Evolutionary conservation across 225 moss, liverwort and hornwort species (phyloP).

Genomic region (Pseudisothecium myosuroides): DNA sequence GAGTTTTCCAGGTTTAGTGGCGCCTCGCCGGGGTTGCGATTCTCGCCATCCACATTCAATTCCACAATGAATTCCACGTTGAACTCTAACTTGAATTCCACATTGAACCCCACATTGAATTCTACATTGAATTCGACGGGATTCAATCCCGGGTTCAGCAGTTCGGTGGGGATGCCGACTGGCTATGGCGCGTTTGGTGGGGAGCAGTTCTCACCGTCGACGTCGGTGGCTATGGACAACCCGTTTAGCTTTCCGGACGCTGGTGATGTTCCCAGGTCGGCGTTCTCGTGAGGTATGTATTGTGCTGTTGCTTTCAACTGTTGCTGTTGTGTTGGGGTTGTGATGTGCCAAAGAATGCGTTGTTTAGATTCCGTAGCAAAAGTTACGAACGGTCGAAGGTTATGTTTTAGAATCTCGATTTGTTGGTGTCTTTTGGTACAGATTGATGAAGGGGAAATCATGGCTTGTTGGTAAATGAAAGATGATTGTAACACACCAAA

Average conservation of each 20-base stretch:
- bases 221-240: conserved; percentile 48
- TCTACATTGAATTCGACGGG: neutral
- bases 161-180: conserved; percentile 13
- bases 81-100: neutral
- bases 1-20: conserved; percentile 31
- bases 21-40: conserved; percentile 29
- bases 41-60: conserved; percentile 29
- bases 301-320: neutral
- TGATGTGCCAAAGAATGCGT: neutral
- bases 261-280: conserved; percentile 36
- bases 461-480: neutral
- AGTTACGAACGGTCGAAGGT: too few relatives aligned
- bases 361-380: neutral
- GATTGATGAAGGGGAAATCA: neutral
- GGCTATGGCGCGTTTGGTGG: conserved; percentile 54
- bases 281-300: conserved; percentile 18
- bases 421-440: too few relatives aligned
- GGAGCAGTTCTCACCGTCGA: conserved; percentile 36
- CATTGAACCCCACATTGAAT: conserved; percentile 1
- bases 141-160: neutral
- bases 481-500: neutral
- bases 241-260: conserved; percentile 58
- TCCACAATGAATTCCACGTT: neutral
- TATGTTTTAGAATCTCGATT: neutral
- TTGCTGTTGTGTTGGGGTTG: too few relatives aligned